Conservation (phyloP, 768 basidiomycete genomes). For the Pleurotus giganteus region DNA sequence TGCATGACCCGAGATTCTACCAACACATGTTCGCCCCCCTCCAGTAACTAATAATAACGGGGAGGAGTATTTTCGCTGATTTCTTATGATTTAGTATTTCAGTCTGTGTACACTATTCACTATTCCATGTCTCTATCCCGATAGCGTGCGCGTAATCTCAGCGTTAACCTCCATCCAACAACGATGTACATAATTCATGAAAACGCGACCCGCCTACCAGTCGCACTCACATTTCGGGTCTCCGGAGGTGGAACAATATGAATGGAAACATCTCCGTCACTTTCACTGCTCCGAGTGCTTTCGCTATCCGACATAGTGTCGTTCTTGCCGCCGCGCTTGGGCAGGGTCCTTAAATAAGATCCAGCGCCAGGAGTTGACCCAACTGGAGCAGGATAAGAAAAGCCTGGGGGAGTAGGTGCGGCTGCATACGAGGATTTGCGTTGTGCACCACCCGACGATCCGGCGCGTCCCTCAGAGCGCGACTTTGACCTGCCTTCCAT, state of each 20-base stretch:
- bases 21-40: constrained; percentile 41
- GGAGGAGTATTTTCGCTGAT: too few relatives aligned
- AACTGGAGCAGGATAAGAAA: constrained; percentile 6
- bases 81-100: too few relatives aligned
- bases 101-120: too few relatives aligned
- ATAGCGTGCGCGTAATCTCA: too few relatives aligned
- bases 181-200: not conserved
- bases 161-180: too few relatives aligned
- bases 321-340: not conserved
- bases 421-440: not conserved
- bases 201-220: not conserved
- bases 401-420: constrained; percentile 3
- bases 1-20: constrained; percentile 55
- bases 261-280: not conserved
- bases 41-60: not conserved
- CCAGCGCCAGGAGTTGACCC: not conserved
- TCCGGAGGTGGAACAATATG: not conserved
- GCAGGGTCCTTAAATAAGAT: not conserved
- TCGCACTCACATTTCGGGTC: not conserved
- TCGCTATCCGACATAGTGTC: not conserved
- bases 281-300: not conserved
- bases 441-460: not conserved
- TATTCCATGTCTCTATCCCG: too few relatives aligned
- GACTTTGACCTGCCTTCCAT: not conserved
- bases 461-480: not conserved